Base-by-base conservation (phyloP, 208 protist genomes). In the Phytomonas sp. region DNA sequence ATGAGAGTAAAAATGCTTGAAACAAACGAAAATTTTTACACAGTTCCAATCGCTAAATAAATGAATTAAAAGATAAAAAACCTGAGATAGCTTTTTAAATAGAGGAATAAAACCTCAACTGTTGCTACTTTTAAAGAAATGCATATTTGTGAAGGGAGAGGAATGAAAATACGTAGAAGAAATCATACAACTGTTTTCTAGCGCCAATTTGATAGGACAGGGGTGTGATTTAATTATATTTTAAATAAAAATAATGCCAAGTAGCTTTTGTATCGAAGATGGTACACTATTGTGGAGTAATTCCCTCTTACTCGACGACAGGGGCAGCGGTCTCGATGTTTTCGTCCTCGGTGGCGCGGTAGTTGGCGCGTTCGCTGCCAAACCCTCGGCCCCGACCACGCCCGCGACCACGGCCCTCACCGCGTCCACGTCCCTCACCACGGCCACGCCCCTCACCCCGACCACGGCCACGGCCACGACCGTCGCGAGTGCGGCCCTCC, bases 361-460 rank as follows among this genome's bases (percentile, higher is more conserved):
- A 70, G 74, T 85, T 80, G 66, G 77, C 70, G 80, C 87, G 87
- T 83, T 93, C 90, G 63, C 86, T 79, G 63, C 82, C 80, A 78
- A 90, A 90, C 69, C 86, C 86, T 79, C 89, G 87, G n/a, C 87
- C 87, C 60, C 83, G 84, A 42, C 88, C 88, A 74, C 74, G 74
- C 64, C 82, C 77, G 34, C 77, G 72, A 63, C 83, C 84, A 75
- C 83, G 80, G 67, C 82, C 80, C 7, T 81, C 82, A 67, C 83
- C 82, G 45, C 80, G 74, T 60, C 81, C 80, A 64, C 77, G 80
- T 37, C 81, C 74, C 14, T 78, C 72, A 3, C 77, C 83, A 42
- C 84, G 80, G 59, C 82, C 87, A 69, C 84, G 77, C 36, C 82
- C 80, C 69, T 80, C 75, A 33, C 82, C 70, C 60, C 70, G 68